Base-by-base conservation (phyloP, 2,329 filamentous ascomycete species). In the Fusarium graminum region DNA sequence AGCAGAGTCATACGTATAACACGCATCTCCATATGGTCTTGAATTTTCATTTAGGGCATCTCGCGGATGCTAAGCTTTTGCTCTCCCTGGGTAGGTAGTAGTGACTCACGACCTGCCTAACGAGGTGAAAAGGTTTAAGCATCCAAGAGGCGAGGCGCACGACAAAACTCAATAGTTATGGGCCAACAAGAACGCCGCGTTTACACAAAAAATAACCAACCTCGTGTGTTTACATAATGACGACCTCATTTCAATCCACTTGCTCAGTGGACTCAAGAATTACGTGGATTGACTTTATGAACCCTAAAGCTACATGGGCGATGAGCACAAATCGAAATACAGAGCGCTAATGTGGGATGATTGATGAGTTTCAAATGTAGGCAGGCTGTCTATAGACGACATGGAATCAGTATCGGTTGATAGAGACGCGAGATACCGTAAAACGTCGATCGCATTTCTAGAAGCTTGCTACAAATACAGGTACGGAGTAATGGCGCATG, bases 391-490 rank as follows among this genome's bases (percentile, higher is more conserved):
- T 39, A 16, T 36, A 43, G 12, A 28, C 38, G 25, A 46, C 25
- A 39, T 49, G 39, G 39, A 67, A 59, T 54, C 53, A 25, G 50
- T 50, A 59, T 67, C 34, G 58, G 28, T 53, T 34, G 47, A 63
- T 45, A 49, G 57, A 52, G 52, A 69, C 50, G 41, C 26, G 56
- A 39, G 30, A 47, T 32, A 25, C 45, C 52, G 40, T 32, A 59
- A 44, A 50, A 59, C 42, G 32, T 54, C 47, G 36, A 53, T 59
- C 47, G 46, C 53, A 53, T 61, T 68, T 71, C 69, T 59, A 61
- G 64, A 57, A 67, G 52, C 36, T 49, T 50, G 30, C 32, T 51
- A 47, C 42, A 52, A 39, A 22, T 22, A 22, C 22, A 22, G 22
- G 22, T 22, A 22, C 22, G 22, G 22, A 22, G 39, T 42, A 40